Conservation (phyloP, 1,139 yeast genomes). For the Magnusiomyces ingens region DNA sequence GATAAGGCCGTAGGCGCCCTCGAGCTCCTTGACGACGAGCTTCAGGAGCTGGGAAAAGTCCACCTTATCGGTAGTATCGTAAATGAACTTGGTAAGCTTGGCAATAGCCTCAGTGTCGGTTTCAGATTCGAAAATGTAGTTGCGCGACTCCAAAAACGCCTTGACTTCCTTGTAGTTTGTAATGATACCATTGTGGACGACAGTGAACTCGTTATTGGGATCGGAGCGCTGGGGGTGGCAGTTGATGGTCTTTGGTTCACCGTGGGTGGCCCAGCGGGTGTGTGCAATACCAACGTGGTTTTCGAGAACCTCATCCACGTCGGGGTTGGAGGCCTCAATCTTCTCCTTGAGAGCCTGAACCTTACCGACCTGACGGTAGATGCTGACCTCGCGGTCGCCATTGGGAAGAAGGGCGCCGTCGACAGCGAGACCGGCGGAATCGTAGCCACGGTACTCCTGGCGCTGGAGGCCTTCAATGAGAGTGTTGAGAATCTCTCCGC, state of each 20-base stretch:
- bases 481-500: conserved; percentile 89
- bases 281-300: conserved; percentile 97
- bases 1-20: conserved; percentile 95
- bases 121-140: conserved; percentile 79
- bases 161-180: conserved; percentile 90
- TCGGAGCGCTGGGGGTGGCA: conserved; percentile 98
- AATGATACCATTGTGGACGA: conserved; percentile 97
- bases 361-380: conserved; percentile 86
- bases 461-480: conserved; percentile 87
- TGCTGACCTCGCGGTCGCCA: conserved; percentile 42
- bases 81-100: conserved; percentile 84
- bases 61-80: conserved; percentile 66
- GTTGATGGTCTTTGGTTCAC: conserved; percentile 77
- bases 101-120: conserved; percentile 99
- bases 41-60: conserved; percentile 92
- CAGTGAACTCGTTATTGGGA: conserved; percentile 69
- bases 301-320: conserved; percentile 52
- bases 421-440: conserved; percentile 92
- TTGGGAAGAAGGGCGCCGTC: conserved; percentile 64
- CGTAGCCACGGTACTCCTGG: conserved; percentile 96
- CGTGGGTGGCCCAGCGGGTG: conserved; percentile 99
- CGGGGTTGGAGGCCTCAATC: conserved; percentile 46
- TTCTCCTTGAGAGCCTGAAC: conserved; percentile 73
- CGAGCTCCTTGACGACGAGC: conserved; percentile 85
- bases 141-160: conserved; percentile 72